phyloP scores from a whole-genome alignment of 768 basidiomycete genomes.

The Calocybe gangraenosa region DNA sequence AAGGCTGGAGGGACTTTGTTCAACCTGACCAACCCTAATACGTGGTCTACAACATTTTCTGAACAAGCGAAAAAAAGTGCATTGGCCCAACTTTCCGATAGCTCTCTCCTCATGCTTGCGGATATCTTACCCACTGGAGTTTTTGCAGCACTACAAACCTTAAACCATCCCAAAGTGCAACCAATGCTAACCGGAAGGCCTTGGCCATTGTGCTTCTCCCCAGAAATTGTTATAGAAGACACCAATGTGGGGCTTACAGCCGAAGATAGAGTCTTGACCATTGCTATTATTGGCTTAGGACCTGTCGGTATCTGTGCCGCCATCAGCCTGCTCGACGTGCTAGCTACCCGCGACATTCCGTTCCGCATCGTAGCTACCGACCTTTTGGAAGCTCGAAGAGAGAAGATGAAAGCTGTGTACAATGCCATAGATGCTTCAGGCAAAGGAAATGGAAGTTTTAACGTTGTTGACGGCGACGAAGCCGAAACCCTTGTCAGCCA shows the following conservation, averaged over 20 bases:
- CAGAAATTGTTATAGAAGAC: constrained; percentile 14
- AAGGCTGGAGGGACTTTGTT: constrained; percentile 76
- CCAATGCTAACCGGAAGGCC: constrained; percentile 55
- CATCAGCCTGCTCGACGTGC: constrained; percentile 59
- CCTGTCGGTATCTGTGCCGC: constrained; percentile 75
- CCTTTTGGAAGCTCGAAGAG: constrained; percentile 48
- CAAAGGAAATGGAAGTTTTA: constrained; percentile 45
- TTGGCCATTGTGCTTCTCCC: constrained; percentile 50
- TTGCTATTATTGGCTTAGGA: constrained; percentile 72
- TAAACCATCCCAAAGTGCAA: constrained; percentile 68
- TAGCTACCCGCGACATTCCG: constrained; percentile 38
- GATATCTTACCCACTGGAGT: constrained; percentile 81
- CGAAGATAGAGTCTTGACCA: constrained; percentile 49
- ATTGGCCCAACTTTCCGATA: constrained; percentile 47
- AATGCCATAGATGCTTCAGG: constrained; percentile 39
- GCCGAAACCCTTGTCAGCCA: constrained; percentile 43
- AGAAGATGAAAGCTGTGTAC: constrained; percentile 59
- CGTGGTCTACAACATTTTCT: constrained; percentile 38
- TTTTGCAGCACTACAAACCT: constrained; percentile 68
- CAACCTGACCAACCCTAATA: constrained; percentile 47
- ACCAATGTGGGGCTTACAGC: constrained; percentile 29
- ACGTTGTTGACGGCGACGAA: constrained; percentile 46
- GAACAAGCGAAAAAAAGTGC: constrained; percentile 32
- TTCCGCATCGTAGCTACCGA: constrained; percentile 66
- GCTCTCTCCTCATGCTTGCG: constrained; percentile 65